phyloP scores from a whole-genome alignment of 192 early-diverging fungal genomes.

The Linnemannia exigua region DNA sequence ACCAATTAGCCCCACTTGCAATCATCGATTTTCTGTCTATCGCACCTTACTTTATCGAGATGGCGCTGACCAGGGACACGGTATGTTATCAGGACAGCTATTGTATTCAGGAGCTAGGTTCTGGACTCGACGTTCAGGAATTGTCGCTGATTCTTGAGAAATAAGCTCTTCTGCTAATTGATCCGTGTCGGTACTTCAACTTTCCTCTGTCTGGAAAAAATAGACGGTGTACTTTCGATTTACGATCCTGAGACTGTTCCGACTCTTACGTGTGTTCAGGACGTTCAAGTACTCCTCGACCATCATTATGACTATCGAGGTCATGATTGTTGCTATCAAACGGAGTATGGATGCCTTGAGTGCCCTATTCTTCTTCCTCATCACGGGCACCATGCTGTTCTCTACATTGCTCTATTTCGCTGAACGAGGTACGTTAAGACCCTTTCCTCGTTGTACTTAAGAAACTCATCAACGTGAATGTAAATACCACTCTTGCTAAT shows the following conservation, averaged over 20 bases:
- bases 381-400: constrained; percentile 77
- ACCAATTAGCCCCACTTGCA: constrained; percentile 62
- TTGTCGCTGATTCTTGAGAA: not conserved
- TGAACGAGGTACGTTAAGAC: constrained; percentile 60
- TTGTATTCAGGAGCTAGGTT: not conserved
- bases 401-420: constrained; percentile 84
- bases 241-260: constrained; percentile 80
- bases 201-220: constrained; percentile 10
- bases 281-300: constrained; percentile 86
- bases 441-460: not conserved
- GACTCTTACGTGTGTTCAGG: constrained; percentile 81
- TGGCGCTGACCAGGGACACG: constrained; percentile 67
- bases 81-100: constrained; percentile 28
- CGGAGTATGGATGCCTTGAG: constrained; percentile 78
- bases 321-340: constrained; percentile 82
- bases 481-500: not conserved
- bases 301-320: constrained; percentile 84
- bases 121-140: not conserved
- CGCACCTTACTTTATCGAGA: constrained; percentile 83
- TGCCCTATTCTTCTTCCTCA: constrained; percentile 78
- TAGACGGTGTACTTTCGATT: constrained; percentile 81
- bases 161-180: constrained; percentile 25
- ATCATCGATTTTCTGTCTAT: constrained; percentile 83
- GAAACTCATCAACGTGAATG: not conserved
- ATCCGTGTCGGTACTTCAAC: constrained; percentile 61